A percentile compares a stretch with the other conserved stretches of the same genome.
phyloP scores from a whole-genome alignment of 805 yeast species.

The Kluyveromyces lactis region DNA sequence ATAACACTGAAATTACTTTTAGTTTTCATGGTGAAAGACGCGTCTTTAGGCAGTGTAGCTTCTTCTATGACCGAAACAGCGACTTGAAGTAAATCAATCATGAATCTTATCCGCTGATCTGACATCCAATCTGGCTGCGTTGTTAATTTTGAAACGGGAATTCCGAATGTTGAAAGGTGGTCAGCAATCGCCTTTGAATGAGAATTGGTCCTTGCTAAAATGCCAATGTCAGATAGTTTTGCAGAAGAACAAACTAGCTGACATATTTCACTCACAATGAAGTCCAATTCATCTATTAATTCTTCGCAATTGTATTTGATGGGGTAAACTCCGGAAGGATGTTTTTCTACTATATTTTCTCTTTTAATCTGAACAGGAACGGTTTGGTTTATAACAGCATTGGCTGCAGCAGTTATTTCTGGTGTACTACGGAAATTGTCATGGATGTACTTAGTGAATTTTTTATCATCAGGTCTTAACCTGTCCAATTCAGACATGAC shows the following conservation, averaged over 20 bases:
- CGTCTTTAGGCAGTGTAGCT: background rate
- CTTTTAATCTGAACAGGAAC: background rate
- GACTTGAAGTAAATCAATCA: constrained; percentile 44
- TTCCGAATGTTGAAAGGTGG: constrained; percentile 33
- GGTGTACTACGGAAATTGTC: constrained; percentile 59
- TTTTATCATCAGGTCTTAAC: constrained; percentile 9
- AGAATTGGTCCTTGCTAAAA: constrained; percentile 45
- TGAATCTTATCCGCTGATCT: constrained; percentile 28
- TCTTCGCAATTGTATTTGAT: constrained; percentile 8
- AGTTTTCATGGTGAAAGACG: constrained; percentile 4
- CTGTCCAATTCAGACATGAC: constrained; percentile 23
- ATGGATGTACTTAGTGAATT: constrained; percentile 30
- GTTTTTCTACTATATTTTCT: constrained; percentile 11
- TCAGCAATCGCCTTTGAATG: constrained; percentile 36
- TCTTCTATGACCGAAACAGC: constrained; percentile 10
- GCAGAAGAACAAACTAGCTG: constrained; percentile 19
- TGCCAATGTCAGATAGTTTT: constrained; percentile 37
- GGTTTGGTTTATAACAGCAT: constrained; percentile 11
- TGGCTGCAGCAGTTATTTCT: constrained; percentile 41
- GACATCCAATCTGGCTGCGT: constrained; percentile 45
- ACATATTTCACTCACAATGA: constrained; percentile 16
- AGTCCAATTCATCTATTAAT: constrained; percentile 16
- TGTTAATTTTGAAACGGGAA: constrained; percentile 37
- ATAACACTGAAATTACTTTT: constrained; percentile 24
- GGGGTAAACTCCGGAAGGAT: constrained; percentile 13